Evolutionary conservation across 169 alveolate genomes (phyloP).

Genomic region (Amoebophrya sp.): DNA sequence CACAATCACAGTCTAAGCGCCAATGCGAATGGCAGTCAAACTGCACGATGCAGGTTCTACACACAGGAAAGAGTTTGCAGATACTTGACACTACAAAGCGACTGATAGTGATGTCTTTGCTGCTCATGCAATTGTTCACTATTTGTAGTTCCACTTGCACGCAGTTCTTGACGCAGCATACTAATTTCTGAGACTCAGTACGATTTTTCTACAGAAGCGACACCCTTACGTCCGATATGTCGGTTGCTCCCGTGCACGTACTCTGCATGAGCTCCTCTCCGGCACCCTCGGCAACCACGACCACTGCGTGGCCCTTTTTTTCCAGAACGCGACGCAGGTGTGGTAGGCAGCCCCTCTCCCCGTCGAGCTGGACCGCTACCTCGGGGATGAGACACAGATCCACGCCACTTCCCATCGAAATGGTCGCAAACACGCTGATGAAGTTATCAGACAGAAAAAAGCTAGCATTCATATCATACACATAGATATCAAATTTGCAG

Average conservation of each 20-base stretch:
- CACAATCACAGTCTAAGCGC: too few relatives aligned
- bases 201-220: neutral
- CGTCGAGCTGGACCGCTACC: constrained; percentile 36
- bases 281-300: constrained; percentile 85
- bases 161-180: constrained; percentile 36
- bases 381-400: constrained; percentile 43
- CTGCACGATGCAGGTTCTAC: too few relatives aligned
- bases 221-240: neutral
- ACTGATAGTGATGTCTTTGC: too few relatives aligned
- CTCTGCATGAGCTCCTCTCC: constrained; percentile 56
- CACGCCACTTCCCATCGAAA: constrained; percentile 11
- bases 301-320: constrained; percentile 62
- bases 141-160: constrained; percentile 40
- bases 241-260: constrained; percentile 31
- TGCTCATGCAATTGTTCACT: too few relatives aligned
- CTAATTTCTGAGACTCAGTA: constrained; percentile 34
- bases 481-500: too few relatives aligned
- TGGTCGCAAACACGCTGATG: neutral
- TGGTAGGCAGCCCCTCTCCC: constrained; percentile 25
- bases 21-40: too few relatives aligned
- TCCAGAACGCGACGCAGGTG: constrained; percentile 44
- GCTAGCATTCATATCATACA: too few relatives aligned
- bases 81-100: too few relatives aligned
- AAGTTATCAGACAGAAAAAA: too few relatives aligned
- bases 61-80: too few relatives aligned